A percentile compares a stretch with the other conserved stretches of the same genome.
phyloP scores from a whole-genome alignment of 1,284 basidiomycete genomes.

The Athelia psychrophila region DNA sequence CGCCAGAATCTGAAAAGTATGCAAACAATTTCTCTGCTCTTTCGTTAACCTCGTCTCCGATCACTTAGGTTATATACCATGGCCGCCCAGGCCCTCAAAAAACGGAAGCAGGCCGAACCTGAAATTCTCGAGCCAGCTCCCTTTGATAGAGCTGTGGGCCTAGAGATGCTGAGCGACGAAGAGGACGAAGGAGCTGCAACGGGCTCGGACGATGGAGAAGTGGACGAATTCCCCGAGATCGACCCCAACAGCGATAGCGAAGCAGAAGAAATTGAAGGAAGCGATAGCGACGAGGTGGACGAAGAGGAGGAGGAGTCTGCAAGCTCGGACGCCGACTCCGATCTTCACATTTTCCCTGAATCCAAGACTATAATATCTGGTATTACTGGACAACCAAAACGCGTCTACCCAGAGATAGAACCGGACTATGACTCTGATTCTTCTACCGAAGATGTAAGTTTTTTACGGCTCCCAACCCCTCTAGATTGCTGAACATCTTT shows the following conservation, averaged over 20 bases:
- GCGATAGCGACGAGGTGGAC: conserved; percentile 32
- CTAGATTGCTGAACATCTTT: conserved; percentile 6
- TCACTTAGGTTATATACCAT: background rate
- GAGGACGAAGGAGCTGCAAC: conserved; percentile 53
- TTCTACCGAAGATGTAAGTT: conserved; percentile 90
- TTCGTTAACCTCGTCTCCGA: background rate
- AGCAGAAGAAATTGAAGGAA: conserved; percentile 35
- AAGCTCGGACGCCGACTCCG: conserved; percentile 28
- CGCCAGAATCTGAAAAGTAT: background rate
- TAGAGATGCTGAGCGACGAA: conserved; percentile 74
- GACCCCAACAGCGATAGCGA: conserved; percentile 49
- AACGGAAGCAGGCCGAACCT: conserved; percentile 50
- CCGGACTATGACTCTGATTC: conserved; percentile 97
- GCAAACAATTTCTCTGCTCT: too few species aligned
- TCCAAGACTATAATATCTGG: conserved; percentile 70
- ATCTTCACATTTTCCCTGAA: conserved; percentile 54
- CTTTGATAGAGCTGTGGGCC: conserved; percentile 38
- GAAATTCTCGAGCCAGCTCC: conserved; percentile 28
- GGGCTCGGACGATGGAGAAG: conserved; percentile 37
- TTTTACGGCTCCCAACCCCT: conserved; percentile 5
- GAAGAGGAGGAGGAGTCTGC: conserved; percentile 30
- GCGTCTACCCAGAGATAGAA: conserved; percentile 93
- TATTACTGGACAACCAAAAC: conserved; percentile 87
- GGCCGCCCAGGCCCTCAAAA: conserved; percentile 36
- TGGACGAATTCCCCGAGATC: conserved; percentile 58